These are phyloP conservation scores for Tilletia caries DNA, from an alignment of 1,284 basidiomycete species.

Conservation along the genomic window DNA sequence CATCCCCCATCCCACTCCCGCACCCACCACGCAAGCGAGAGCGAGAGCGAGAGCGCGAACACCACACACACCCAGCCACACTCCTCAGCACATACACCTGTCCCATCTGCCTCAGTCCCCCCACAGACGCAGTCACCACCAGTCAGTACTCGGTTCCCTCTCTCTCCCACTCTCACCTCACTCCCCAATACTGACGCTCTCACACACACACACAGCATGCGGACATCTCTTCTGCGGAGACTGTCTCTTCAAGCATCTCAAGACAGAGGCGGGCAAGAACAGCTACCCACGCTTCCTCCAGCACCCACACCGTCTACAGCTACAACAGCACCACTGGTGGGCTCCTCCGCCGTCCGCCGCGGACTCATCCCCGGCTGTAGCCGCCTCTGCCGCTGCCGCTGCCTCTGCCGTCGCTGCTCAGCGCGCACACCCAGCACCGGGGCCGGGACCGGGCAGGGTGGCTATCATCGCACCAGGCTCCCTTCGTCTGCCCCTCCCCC, in stretches of 20 bases:
- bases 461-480: too few species aligned
- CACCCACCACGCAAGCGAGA: background rate
- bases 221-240: conserved; percentile 49
- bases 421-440: too few species aligned
- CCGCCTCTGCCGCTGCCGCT: too few species aligned
- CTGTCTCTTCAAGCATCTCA: conserved; percentile 42
- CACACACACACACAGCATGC: conserved; percentile 31
- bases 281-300: too few species aligned
- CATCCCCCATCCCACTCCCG: background rate
- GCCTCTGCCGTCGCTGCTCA: too few species aligned
- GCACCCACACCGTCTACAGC: too few species aligned
- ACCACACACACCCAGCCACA: background rate
- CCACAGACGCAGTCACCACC: conserved; percentile 20
- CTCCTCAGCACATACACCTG: conserved; percentile 30
- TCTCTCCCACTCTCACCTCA: background rate
- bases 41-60: conserved; percentile 1
- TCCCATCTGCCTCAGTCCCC: conserved; percentile 47
- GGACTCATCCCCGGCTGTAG: too few species aligned
- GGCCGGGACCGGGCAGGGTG: too few species aligned
- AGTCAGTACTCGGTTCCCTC: background rate
- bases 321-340: too few species aligned
- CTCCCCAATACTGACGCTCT: background rate
- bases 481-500: too few species aligned
- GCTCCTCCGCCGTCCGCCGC: too few species aligned
- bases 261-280: conserved; percentile 18